Evolutionary conservation across 2,329 filamentous ascomycete species (phyloP), one percentile per base, ranked within the genome.

Genomic region (Nemania sp.): DNA sequence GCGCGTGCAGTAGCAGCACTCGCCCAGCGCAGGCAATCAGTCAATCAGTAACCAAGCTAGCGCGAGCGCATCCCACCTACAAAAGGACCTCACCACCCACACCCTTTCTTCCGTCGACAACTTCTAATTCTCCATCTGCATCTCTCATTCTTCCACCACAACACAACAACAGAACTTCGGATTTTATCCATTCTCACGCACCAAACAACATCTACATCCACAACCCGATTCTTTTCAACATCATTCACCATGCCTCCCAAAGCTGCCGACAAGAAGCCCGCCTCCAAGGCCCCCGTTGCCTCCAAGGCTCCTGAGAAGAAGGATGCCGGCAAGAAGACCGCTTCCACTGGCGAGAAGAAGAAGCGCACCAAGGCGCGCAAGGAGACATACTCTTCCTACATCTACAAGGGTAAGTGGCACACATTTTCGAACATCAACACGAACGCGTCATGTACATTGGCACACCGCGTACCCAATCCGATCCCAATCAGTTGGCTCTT

Each of bases 321-420:
- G 92, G 95, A 98, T 86, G 96, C 95, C 74, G 96, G 95, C 88
- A 99, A 99, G 93, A 99, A 98, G 92, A 98, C 96, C 57, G 93
- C 95, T 69, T 90, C 94, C 71, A 90, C 93, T 81, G 96, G 96
- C 74, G 96, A 98, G 79, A 98, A 98, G 94, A 99, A 99, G 93
- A 99, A 98, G 94, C 93, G 96, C 81, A 97, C 94, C 87, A 99
- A 99, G 94, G 93, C 94, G 76, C 92, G 96, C 86, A 98, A 98
- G 92, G 96, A 99, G 89, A 99, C 96, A n/a, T 99, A 99, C 89
- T 97, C 93, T 77, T 97, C 93, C 64, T 99, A 99, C 90, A 99
- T 99, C 86, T 99, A 98, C 93, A 99, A 98, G 89, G 96, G 95
- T 98, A 81, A 83, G 89, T 81, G 59, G 1, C 27, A 45, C 35